Percentiles rank a stretch among this genome's conserved stretches.
Conservation (phyloP, 208 protist genomes). For the Wallacemonas rigidus region DNA sequence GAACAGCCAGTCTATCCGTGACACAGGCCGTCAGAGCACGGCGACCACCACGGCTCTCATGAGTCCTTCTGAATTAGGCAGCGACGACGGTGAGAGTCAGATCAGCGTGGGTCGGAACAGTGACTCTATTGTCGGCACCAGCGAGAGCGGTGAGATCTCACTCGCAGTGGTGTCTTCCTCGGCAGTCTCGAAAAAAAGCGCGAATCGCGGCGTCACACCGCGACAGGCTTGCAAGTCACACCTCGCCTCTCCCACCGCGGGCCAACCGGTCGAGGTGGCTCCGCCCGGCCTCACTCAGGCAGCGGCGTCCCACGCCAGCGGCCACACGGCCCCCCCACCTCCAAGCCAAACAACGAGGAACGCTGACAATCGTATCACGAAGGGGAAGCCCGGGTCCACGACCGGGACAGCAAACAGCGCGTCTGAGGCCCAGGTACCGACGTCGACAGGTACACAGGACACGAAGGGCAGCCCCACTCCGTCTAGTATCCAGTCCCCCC, state of each 20-base stretch:
- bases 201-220: neutral
- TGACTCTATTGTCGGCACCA: slow-evolving; percentile 24
- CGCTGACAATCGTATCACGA: neutral
- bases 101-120: slow-evolving; percentile 24
- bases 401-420: too few species aligned
- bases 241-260: neutral
- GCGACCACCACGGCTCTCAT: neutral
- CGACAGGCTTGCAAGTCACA: neutral
- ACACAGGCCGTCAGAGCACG: neutral
- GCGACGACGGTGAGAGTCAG: slow-evolving; percentile 25
- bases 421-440: neutral
- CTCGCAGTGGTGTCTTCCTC: neutral
- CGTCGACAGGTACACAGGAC: neutral
- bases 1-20: neutral
- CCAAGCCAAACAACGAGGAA: too few species aligned
- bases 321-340: too few species aligned
- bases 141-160: slow-evolving; percentile 10
- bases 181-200: neutral
- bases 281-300: neutral
- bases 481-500: neutral
- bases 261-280: neutral
- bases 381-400: neutral
- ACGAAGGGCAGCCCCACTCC: neutral
- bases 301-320: too few species aligned
- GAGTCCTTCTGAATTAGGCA: slow-evolving; percentile 1